A percentile compares a stretch with the other conserved stretches of the same genome.
phyloP scores from a whole-genome alignment of 1,139 yeast species.

The Kodamaea fungicola region DNA sequence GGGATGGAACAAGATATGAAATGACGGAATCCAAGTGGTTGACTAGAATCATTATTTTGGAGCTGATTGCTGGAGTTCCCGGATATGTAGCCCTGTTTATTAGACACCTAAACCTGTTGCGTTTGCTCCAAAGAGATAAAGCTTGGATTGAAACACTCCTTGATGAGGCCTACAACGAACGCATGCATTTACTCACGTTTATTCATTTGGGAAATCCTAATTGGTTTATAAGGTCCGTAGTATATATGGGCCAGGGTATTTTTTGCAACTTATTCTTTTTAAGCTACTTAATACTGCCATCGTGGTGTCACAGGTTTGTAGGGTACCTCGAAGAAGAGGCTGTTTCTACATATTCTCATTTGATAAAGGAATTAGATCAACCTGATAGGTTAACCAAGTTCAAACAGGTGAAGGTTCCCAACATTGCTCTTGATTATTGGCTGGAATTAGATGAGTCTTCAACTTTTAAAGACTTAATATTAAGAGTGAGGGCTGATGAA shows the following conservation, averaged over 20 bases:
- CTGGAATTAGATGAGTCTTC: conserved; percentile 46
- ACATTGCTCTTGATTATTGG: conserved; percentile 65
- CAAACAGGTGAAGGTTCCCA: conserved; percentile 43
- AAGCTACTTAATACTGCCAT: conserved; percentile 57
- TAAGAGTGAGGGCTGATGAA: conserved; percentile 60
- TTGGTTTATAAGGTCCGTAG: conserved; percentile 51
- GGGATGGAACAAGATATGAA: conserved; percentile 45
- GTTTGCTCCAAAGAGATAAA: conserved; percentile 61
- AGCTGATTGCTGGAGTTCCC: conserved; percentile 76
- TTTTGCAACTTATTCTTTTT: conserved; percentile 66
- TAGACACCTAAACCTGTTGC: conserved; percentile 60
- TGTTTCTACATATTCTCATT: conserved; percentile 64
- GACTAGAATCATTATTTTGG: conserved; percentile 62
- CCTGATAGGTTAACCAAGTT: conserved; percentile 51
- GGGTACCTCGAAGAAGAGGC: conserved; percentile 83
- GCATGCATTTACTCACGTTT: conserved; percentile 74
- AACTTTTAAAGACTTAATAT: conserved; percentile 57
- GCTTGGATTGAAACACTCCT: conserved; percentile 75
- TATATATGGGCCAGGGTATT: conserved; percentile 68
- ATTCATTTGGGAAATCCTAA: conserved; percentile 66
- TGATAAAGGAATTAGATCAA: conserved; percentile 52
- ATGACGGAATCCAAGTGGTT: conserved; percentile 70
- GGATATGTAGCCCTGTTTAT: conserved; percentile 74
- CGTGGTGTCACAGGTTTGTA: conserved; percentile 70
- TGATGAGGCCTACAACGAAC: conserved; percentile 77